Evolutionary conservation across 768 basidiomycete genomes (phyloP).

Genomic region (Tylopilus sp.): DNA sequence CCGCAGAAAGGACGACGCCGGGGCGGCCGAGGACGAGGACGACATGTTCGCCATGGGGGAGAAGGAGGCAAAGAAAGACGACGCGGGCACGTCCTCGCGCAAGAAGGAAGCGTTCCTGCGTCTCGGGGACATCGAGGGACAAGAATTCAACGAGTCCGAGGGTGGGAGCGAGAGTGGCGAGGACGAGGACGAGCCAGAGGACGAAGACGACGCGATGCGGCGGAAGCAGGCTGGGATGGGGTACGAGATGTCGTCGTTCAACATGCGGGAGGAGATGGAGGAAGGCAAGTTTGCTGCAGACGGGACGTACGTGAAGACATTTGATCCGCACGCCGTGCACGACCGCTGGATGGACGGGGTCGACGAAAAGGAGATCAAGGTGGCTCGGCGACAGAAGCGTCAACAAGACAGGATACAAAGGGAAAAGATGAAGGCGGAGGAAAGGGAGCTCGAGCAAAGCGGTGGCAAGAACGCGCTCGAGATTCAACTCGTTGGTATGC

Average conservation of each 20-base stretch:
- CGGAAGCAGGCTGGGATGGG: slow-evolving; percentile 88
- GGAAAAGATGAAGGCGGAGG: slow-evolving; percentile 69
- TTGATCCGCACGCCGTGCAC: slow-evolving; percentile 88
- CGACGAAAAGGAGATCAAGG: slow-evolving; percentile 81
- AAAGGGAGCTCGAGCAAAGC: slow-evolving; percentile 64
- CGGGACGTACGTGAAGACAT: slow-evolving; percentile 79
- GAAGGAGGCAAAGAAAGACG: slow-evolving; percentile 49
- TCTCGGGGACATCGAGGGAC: slow-evolving; percentile 94
- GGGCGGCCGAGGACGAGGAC: slow-evolving; percentile 62
- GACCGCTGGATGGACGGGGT: slow-evolving; percentile 96
- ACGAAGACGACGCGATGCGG: slow-evolving; percentile 78
- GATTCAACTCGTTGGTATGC: slow-evolving; percentile 62
- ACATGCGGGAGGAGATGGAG: slow-evolving; percentile 99
- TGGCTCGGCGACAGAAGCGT: slow-evolving; percentile 71
- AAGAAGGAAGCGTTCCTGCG: slow-evolving; percentile 74
- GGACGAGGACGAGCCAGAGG: slow-evolving; percentile 45
- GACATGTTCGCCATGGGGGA: slow-evolving; percentile 79
- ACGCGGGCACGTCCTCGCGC: slow-evolving; percentile 44
- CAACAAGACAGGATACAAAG: slow-evolving; percentile 69
- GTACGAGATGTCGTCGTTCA: slow-evolving; percentile 90
- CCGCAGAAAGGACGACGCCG: slow-evolving; percentile 54
- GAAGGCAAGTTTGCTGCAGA: slow-evolving; percentile 97
- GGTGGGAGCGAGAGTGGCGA: slow-evolving; percentile 39
- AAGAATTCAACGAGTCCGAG: slow-evolving; percentile 62
- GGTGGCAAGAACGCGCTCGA: slow-evolving; percentile 66